phyloP scores from a whole-genome alignment of 371 early-diverging fungal species.

The Blastocladiella emersonii region DNA sequence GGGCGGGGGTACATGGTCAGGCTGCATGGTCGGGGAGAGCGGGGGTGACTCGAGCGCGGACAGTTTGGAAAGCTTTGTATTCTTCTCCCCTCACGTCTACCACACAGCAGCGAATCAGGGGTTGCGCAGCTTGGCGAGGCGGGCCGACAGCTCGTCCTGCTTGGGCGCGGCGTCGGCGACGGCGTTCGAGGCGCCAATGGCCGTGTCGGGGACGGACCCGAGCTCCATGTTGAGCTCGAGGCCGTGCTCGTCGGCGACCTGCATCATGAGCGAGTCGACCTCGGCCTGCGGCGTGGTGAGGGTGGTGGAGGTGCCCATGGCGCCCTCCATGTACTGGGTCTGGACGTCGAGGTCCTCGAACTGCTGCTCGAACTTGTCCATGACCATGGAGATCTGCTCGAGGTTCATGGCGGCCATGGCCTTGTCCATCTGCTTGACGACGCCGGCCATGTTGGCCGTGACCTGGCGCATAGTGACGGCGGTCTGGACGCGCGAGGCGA shows the following conservation, averaged over 20 bases:
- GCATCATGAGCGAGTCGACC: slow-evolving; percentile 80
- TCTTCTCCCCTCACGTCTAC: no score
- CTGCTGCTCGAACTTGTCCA: slow-evolving; percentile 88
- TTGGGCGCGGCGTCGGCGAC: slow-evolving; percentile 9
- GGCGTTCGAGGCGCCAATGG: slow-evolving; percentile 1
- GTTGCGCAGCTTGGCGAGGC: slow-evolving; percentile 48
- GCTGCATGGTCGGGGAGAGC: no score
- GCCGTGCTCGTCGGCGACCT: slow-evolving; percentile 88
- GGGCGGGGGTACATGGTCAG: no score
- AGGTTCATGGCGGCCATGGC: slow-evolving; percentile 85
- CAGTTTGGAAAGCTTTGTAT: no score
- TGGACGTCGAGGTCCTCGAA: slow-evolving; percentile 90
- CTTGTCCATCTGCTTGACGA: slow-evolving; percentile 81
- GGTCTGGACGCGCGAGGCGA: slow-evolving; percentile 81
- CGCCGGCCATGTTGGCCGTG: slow-evolving; percentile 58
- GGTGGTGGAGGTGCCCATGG: slow-evolving; percentile 76
- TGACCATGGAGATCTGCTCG: slow-evolving; percentile 77
- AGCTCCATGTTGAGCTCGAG: slow-evolving; percentile 58
- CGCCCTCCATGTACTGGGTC: slow-evolving; percentile 77
- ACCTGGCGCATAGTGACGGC: slow-evolving; percentile 85
- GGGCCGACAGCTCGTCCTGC: slow-evolving; percentile 50
- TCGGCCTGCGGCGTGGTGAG: slow-evolving; percentile 78
- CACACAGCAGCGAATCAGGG: slow-evolving; percentile 13
- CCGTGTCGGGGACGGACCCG: slow-evolving; percentile 9
- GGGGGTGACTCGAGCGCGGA: no score